Evolutionary conservation across 2,329 filamentous ascomycete species (phyloP), one percentile per base, ranked within the genome.

Genomic region (Penicillium sp.): DNA sequence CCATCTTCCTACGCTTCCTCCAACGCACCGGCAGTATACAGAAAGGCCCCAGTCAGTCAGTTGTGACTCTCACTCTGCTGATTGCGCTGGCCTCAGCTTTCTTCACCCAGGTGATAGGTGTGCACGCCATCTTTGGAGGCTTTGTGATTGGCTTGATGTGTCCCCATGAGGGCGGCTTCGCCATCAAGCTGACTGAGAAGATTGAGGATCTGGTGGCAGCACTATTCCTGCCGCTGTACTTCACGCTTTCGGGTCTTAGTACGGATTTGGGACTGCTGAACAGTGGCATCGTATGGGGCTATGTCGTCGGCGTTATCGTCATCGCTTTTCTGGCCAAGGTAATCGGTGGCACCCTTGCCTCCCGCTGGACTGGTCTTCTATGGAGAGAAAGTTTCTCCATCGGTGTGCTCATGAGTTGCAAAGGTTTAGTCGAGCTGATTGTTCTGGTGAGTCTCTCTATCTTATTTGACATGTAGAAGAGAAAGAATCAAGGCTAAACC

Each of bases 341-440:
- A 48, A 78, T 87, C 11, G 93, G 92, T 37, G 92, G 91, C 16
- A 87, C 91, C 0, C 54, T 95, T 1, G 91, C 92, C 7, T 92
- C 93, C 0, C 84, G 86, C 31, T 68, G 85, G 3, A 90, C 86
- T 64, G 91, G 89, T 23, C 79, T 97, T 47, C 82, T 95, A 1
- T 97, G 93, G 93, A 84, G 92, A 55, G 93, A 97, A 71, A 92
- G 89, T 53, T 84, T 95, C 28, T 86, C 91, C 1, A 94, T 97
- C 62, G 93, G 93, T 13, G 86, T 88, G 14, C 76, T 97, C 65
- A 97, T 97, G 93, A 96, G 91, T 75, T 97, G 93, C 74, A 97
- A 97, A 73, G 93, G 93, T 66, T 80, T 97, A 9, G 92, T 97
- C 0, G 92, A 97, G 72, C 78, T 97, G 48, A 97, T 97, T 71